Percentiles rank a stretch among this genome's conserved stretches.
phyloP scores from a whole-genome alignment of 1,139 yeast species.

The Saccharomyces hybrid region DNA sequence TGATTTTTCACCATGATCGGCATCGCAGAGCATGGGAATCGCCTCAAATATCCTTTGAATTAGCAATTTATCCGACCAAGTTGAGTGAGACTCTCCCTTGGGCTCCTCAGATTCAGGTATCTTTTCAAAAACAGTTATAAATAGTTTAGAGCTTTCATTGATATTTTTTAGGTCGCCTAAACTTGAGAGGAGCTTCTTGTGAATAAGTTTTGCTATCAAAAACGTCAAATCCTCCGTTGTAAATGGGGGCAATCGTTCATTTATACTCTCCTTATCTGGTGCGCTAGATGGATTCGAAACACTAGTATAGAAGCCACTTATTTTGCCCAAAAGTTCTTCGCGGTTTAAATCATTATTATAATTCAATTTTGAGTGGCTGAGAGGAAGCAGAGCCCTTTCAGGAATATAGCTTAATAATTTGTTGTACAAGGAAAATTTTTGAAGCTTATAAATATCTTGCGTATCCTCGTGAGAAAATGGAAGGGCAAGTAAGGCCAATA shows the following conservation, averaged over 20 bases:
- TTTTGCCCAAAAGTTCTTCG: constrained; percentile 26
- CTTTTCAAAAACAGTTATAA: constrained; percentile 40
- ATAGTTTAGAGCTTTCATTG: constrained; percentile 35
- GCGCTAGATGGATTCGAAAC: constrained; percentile 16
- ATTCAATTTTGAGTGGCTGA: constrained; percentile 35
- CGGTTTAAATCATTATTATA: constrained; percentile 11
- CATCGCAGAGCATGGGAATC: background rate
- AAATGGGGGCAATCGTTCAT: constrained; percentile 36
- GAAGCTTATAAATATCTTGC: constrained; percentile 2
- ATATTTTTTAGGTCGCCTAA: constrained; percentile 18
- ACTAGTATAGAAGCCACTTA: constrained; percentile 31
- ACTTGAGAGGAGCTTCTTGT: constrained; percentile 33
- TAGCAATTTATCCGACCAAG: constrained; percentile 33
- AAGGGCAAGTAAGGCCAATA: constrained; percentile 41
- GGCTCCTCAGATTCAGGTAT: constrained; percentile 38
- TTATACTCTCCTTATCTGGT: constrained; percentile 9
- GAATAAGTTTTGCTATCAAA: constrained; percentile 35
- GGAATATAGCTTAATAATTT: constrained; percentile 46
- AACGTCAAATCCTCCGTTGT: constrained; percentile 40
- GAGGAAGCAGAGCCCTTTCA: constrained; percentile 48
- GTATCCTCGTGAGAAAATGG: constrained; percentile 4
- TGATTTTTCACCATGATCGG: constrained; percentile 18
- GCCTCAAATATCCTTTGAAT: constrained; percentile 31
- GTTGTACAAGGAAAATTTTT: constrained; percentile 26
- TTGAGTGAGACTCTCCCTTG: constrained; percentile 7